Conservation (phyloP, 306 rosid genomes). For the Dalbergia cultrata region DNA sequence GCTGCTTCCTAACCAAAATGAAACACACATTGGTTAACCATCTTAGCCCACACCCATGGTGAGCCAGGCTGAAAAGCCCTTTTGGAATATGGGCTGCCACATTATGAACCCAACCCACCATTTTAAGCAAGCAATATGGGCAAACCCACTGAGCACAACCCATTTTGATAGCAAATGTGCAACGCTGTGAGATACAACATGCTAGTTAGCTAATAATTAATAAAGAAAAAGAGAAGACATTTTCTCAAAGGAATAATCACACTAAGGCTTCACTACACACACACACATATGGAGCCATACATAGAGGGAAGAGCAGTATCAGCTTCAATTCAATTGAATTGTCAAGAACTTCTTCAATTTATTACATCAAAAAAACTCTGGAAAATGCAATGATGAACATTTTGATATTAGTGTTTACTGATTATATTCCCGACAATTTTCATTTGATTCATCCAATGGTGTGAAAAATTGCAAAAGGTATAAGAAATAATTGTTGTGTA, state of each 20-base stretch:
- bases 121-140: neutral
- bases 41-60: no score
- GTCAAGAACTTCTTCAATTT: neutral
- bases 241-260: neutral
- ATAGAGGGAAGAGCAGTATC: neutral
- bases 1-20: no score
- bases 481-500: neutral
- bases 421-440: neutral
- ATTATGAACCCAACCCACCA: no score
- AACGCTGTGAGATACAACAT: neutral
- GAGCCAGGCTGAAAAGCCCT: neutral
- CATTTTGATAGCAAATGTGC: no score
- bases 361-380: neutral
- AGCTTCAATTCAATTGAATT: conserved; percentile 10
- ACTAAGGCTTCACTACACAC: neutral
- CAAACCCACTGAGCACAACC: neutral
- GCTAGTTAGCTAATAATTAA: neutral
- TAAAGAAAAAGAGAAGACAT: neutral
- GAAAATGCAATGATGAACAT: neutral
- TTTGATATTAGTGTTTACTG: neutral
- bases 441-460: neutral
- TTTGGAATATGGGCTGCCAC: neutral
- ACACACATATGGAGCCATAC: neutral
- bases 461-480: neutral
- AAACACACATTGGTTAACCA: no score